These are phyloP conservation scores for Lodderomyces parapsilosis DNA, from an alignment of 1,139 yeast species.

Conservation along the genomic window DNA sequence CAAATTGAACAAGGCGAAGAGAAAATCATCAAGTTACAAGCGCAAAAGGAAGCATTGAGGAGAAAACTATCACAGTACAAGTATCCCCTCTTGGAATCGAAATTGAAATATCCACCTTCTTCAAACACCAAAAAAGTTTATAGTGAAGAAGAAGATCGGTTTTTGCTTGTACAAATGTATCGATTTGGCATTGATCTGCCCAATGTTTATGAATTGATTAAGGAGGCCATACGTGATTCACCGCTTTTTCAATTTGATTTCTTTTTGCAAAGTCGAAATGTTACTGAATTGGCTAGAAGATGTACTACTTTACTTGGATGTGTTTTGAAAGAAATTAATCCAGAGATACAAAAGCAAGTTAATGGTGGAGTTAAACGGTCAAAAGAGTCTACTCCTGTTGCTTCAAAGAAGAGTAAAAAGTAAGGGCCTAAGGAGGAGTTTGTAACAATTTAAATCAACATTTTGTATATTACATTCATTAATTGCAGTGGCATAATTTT, in stretches of 20 bases:
- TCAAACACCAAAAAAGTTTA: slow-evolving; percentile 56
- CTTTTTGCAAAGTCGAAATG: slow-evolving; percentile 66
- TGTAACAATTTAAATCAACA: background rate
- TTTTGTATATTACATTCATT: background rate
- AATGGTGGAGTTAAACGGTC: slow-evolving; percentile 12
- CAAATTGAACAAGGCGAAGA: slow-evolving; percentile 81
- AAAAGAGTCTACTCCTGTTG: slow-evolving; percentile 13
- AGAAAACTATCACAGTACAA: slow-evolving; percentile 59
- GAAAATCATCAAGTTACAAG: slow-evolving; percentile 52
- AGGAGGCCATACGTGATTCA: slow-evolving; percentile 59
- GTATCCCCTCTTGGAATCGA: slow-evolving; percentile 65
- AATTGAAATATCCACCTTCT: slow-evolving; percentile 61
- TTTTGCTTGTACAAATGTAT: slow-evolving; percentile 61
- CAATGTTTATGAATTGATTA: slow-evolving; percentile 62
- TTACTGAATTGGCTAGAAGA: slow-evolving; percentile 65
- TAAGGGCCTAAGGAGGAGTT: no score
- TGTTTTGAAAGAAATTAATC: slow-evolving; percentile 56
- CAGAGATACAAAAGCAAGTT: slow-evolving; percentile 10
- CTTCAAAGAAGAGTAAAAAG: background rate
- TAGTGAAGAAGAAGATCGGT: slow-evolving; percentile 75
- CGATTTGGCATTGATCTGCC: slow-evolving; percentile 65
- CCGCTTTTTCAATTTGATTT: slow-evolving; percentile 69
- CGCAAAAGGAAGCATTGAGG: slow-evolving; percentile 67
- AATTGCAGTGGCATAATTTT: background rate
- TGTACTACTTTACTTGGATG: slow-evolving; percentile 65